Evolutionary conservation across 2,329 filamentous ascomycete genomes (phyloP).

Genomic region (Beauveria caledonica): DNA sequence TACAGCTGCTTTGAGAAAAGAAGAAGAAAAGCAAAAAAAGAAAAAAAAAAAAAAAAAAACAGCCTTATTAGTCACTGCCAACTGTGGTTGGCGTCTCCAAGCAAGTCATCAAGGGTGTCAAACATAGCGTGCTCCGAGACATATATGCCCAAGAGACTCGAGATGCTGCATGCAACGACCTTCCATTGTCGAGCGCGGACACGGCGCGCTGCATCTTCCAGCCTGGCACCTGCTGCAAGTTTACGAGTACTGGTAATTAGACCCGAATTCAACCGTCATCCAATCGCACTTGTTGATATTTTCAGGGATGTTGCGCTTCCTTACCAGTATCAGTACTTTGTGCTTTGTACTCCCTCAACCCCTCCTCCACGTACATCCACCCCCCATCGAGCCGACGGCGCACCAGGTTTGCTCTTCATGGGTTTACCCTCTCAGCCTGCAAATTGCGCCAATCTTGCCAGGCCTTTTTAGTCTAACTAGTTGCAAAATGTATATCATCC

Average conservation of each 20-base stretch:
- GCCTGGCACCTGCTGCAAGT: not conserved
- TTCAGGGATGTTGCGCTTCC: not conserved
- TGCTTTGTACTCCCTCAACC: not conserved
- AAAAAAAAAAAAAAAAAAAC: not conserved
- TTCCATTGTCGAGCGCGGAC: not conserved
- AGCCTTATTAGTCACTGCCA: not conserved
- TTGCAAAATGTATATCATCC: conserved; percentile 8
- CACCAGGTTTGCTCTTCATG: conserved; percentile 7
- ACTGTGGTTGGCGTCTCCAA: not conserved
- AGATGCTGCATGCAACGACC: not conserved
- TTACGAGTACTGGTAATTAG: not conserved
- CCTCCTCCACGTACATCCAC: not conserved
- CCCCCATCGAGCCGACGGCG: not conserved
- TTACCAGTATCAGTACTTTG: too few relatives aligned
- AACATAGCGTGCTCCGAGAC: not conserved
- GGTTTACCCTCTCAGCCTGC: conserved; percentile 8
- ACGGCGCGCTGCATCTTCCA: not conserved
- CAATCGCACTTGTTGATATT: not conserved
- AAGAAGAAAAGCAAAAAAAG: too few relatives aligned
- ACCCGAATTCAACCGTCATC: not conserved
- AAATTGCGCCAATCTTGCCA: conserved; percentile 11
- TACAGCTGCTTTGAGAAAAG: too few relatives aligned
- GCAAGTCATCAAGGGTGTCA: not conserved
- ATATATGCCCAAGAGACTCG: not conserved
- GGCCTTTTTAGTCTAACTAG: conserved; percentile 1